A percentile compares a stretch with the other conserved stretches of the same genome.
Evolutionary conservation across 2,329 filamentous ascomycete genomes (phyloP).

Genomic region (Sporothrix humicola): DNA sequence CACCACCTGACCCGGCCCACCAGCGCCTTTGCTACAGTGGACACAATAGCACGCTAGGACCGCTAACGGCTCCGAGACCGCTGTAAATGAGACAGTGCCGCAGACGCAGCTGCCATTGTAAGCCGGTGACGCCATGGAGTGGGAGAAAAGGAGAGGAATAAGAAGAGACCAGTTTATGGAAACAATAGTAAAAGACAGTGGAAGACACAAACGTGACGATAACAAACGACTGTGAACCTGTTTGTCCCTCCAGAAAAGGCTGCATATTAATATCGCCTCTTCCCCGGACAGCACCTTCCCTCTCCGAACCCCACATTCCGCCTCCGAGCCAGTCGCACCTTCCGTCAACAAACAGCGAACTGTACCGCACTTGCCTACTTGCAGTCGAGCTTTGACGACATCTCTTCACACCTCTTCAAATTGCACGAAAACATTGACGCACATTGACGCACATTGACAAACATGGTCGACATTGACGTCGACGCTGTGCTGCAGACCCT

Average conservation of each 20-base stretch:
- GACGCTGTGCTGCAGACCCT: slow-evolving; percentile 3
- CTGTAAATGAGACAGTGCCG: background rate
- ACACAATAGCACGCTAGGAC: slow-evolving; percentile 9
- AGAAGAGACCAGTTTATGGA: no score
- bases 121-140: background rate
- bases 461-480: background rate
- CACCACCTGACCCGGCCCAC: background rate
- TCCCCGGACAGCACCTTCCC: background rate
- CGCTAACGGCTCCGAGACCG: background rate
- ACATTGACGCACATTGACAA: background rate
- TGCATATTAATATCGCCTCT: background rate
- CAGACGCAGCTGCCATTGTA: slow-evolving; percentile 1
- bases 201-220: no score
- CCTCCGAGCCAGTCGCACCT: background rate
- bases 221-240: background rate
- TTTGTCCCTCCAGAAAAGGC: background rate
- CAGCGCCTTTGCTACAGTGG: slow-evolving; percentile 5
- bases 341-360: background rate
- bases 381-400: background rate
- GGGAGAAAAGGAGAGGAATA: background rate
- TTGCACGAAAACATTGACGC: no score
- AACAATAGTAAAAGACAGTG: no score
- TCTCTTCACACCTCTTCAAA: background rate
- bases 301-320: background rate
- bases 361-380: background rate